Evolutionary conservation across 2,329 filamentous ascomycete genomes (phyloP), one percentile per base, ranked within the genome.

Genomic region (Dactylella cylindrospora): DNA sequence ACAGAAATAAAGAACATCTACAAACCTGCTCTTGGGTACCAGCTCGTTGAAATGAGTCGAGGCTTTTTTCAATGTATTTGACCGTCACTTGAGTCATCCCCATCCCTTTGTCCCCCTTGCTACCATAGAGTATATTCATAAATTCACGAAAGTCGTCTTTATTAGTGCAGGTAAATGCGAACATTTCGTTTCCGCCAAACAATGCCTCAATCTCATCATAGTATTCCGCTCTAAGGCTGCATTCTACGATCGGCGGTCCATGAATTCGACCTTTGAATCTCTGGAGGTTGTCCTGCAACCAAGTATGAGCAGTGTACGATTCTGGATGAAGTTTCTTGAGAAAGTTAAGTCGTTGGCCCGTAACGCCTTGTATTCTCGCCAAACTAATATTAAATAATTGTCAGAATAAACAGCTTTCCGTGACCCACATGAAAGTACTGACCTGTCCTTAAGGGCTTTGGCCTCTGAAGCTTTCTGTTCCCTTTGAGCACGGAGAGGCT

Each of bases 241-340:
- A 95, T 55, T 80, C 85, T 25, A 95, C 76, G 69, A 93, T 81
- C 0, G 90, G 84, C 4, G 90, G 90, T 0, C 87, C 89, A 70
- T 86, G 89, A 3, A 96, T 84, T 55, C 85, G 79, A 66, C 85
- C 82, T 69, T 86, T 80, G 66, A 96, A 93, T 41, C 79, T 73
- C 50, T 78, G 71, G 59, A 79, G 79, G 70, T 98, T 83, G 2
- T 82, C 72, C 69, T 88, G 80, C 45, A 97, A 79, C 90, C 91
- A 98, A 33, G 84, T 78, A 83, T 88, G 95, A 1, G 84, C 89
- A 66, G 71, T 76, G 8, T 80, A 79, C 2, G 85, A 82, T 53
- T 96, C 86, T 0, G 70, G 70, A 9, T 40, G 8, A 84, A 85
- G 0, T 4, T 71, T 77, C 46, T 76, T 77, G 50, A 98, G 78